Conservation (phyloP, 306 rosid species). For the Vigna radiata region DNA sequence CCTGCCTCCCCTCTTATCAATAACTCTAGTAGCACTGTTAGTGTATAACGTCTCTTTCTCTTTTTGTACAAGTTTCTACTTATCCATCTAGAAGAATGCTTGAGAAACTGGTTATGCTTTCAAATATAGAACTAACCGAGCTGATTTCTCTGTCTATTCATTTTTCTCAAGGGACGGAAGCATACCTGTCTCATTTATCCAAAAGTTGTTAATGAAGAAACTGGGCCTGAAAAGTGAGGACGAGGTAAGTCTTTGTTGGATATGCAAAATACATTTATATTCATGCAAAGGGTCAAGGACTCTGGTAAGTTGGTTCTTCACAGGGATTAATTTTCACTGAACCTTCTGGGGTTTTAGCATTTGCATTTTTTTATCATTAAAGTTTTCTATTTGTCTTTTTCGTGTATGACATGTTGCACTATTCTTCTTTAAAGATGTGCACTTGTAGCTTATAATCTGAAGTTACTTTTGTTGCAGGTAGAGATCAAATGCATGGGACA, state of each 20-base stretch:
- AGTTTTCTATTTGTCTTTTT: slow-evolving; percentile 12
- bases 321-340: not conserved
- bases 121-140: slow-evolving; percentile 13
- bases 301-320: not conserved
- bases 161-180: slow-evolving; percentile 67
- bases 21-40: not conserved
- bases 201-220: slow-evolving; percentile 70
- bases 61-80: not conserved
- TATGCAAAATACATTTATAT: slow-evolving; percentile 11
- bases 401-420: not conserved
- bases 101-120: not conserved
- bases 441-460: not conserved
- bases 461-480: slow-evolving; percentile 56
- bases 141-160: slow-evolving; percentile 39
- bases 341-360: not conserved
- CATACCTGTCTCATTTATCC: slow-evolving; percentile 65
- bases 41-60: not conserved
- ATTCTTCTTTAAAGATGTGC: not conserved
- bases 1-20: not conserved
- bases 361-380: not conserved
- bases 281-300: not conserved
- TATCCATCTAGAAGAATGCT: not conserved
- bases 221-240: slow-evolving; percentile 68
- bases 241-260: slow-evolving; percentile 57
- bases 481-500: slow-evolving; percentile 81